Evolutionary conservation across 1,139 yeast species (phyloP), one percentile per base, ranked within the genome.

Genomic region (Kodamaea derodonti): DNA sequence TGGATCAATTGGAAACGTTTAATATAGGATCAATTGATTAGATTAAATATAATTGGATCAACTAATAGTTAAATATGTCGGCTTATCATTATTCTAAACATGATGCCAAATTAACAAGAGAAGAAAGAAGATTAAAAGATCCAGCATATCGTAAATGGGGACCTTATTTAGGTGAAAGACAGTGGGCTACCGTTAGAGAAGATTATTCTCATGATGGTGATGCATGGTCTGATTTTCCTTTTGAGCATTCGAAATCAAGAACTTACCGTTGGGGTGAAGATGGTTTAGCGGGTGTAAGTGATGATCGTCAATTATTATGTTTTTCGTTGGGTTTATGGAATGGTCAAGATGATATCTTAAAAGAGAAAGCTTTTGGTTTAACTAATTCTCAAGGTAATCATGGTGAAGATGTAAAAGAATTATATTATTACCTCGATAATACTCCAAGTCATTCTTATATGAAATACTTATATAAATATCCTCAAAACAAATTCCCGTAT

Each of bases 231-330:
- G 79, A 82, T 49, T 90, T 90, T 59, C 88, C 95, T 8, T 88
- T 88, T 57, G 95, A 86, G 41, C 90, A 86, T 43, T 85, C 95
- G 3, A 72, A 80, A 44, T 77, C 94, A 18, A 71, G 97, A 52
- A 79, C 86, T 13, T 90, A 85, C 55, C 72, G 97, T 35, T 90
- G 97, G 97, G 95, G 96, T 32, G 97, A 90, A 59, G 97, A 90
- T 56, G 97, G 97, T 3, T 68, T 90, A 48, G 95, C 95, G 8
- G 97, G 97, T 35, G 84, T 87, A 14, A 76, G 86, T 40, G 97
- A 90, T 56, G 79, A 86, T 46, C 90, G 86, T 50, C 96, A 86
- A 56, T 60, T 76, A 50, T 66, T 86, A 35, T 84, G 95, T 56
- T 60, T 86, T 45, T 75, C 87, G 24, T 70, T 88, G 67, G 95